Conservation (phyloP, 73 alveolate species). For the Paramecium primaurelia region DNA sequence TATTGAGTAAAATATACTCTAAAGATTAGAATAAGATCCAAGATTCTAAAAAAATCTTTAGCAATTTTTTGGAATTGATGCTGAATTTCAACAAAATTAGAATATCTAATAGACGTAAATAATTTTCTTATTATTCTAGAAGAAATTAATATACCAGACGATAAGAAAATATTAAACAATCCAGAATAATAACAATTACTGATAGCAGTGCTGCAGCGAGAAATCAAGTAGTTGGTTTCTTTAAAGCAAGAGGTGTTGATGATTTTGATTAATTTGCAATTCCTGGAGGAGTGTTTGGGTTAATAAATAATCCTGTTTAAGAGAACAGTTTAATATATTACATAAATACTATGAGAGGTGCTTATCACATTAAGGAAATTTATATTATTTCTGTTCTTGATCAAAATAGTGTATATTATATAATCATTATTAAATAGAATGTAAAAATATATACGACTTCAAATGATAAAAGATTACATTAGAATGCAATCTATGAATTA, state of each 20-base stretch:
- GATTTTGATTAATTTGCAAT: conserved; percentile 18
- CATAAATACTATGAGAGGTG: neutral
- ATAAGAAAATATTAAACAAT: neutral
- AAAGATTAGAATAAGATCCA: conserved; percentile 21
- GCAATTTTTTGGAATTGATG: conserved; percentile 16
- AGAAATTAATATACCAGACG: neutral
- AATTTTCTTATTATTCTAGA: neutral
- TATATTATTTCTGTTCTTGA: conserved; percentile 11
- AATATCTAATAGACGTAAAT: neutral
- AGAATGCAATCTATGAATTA: neutral
- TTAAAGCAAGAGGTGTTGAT: conserved; percentile 46
- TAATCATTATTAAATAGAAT: neutral
- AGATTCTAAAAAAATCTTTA: neutral
- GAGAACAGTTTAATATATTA: neutral
- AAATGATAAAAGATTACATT: conserved; percentile 16
- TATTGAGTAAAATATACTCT: neutral
- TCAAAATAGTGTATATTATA: neutral
- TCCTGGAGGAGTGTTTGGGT: conserved; percentile 29
- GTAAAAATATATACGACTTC: neutral
- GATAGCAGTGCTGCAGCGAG: neutral
- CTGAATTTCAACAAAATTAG: neutral
- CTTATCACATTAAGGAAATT: neutral
- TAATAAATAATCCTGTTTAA: neutral
- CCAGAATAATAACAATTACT: neutral
- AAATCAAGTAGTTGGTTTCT: neutral